phyloP scores from a whole-genome alignment of 192 early-diverging fungal species.

The Coemansia sp. region DNA sequence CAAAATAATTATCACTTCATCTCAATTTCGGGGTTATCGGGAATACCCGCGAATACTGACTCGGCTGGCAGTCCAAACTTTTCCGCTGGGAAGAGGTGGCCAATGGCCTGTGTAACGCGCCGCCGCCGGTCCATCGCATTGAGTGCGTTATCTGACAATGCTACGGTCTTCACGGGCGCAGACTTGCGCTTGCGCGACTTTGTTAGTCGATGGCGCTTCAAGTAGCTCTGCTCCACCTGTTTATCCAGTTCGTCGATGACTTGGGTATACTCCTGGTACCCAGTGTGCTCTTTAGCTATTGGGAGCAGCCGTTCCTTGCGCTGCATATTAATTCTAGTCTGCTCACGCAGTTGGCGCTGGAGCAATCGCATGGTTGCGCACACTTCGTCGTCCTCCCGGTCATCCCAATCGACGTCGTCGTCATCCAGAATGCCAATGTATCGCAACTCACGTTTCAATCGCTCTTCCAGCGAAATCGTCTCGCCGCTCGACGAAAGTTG shows the following conservation, averaged over 20 bases:
- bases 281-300: conserved; percentile 64
- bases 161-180: conserved; percentile 52
- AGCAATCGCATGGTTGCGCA: conserved; percentile 65
- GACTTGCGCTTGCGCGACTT: conserved; percentile 74
- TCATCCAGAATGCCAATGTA: conserved; percentile 81
- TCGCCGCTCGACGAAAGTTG: conserved; percentile 50
- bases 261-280: conserved; percentile 83
- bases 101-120: conserved; percentile 67
- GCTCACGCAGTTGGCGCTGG: conserved; percentile 72
- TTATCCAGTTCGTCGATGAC: conserved; percentile 87
- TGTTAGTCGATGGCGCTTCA: conserved; percentile 74
- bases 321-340: conserved; percentile 62
- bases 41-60: conserved; percentile 37
- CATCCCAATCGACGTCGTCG: conserved; percentile 73
- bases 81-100: conserved; percentile 52
- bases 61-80: conserved; percentile 47
- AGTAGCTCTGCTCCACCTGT: conserved; percentile 84
- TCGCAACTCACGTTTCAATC: conserved; percentile 77
- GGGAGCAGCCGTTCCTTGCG: conserved; percentile 64
- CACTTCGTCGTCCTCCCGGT: conserved; percentile 72
- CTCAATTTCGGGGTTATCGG: conserved; percentile 36
- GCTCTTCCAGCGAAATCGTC: conserved; percentile 71
- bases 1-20: background rate
- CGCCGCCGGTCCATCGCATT: conserved; percentile 67
- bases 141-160: conserved; percentile 67